These are phyloP conservation scores for Torulaspora maleeae DNA, from an alignment of 805 yeast genomes.

Conservation along the genomic window DNA sequence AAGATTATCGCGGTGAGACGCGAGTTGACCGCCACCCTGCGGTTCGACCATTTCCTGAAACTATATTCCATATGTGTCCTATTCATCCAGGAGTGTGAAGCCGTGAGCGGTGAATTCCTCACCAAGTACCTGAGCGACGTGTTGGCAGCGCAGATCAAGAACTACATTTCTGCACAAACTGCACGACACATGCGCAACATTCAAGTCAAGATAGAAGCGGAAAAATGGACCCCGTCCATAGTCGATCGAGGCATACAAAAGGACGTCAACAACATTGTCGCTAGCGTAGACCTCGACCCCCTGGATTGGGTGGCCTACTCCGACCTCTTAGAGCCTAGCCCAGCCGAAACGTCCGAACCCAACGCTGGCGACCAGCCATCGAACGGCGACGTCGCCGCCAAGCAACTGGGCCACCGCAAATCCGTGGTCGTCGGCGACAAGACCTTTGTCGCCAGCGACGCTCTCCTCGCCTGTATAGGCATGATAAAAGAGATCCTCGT, in stretches of 20 bases:
- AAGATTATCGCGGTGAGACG: conserved; percentile 73
- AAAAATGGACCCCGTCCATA: conserved; percentile 75
- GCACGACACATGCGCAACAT: conserved; percentile 45
- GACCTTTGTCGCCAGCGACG: conserved; percentile 55
- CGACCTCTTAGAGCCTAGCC: conserved; percentile 15
- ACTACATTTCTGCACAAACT: conserved; percentile 55
- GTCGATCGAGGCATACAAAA: conserved; percentile 46
- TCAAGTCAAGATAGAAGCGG: conserved; percentile 52
- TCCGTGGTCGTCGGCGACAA: conserved; percentile 48
- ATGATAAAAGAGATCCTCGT: conserved; percentile 50
- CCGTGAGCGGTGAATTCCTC: conserved; percentile 62
- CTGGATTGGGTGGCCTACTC: conserved; percentile 44
- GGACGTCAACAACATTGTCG: conserved; percentile 47
- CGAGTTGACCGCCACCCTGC: conserved; percentile 56
- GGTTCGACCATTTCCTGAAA: conserved; percentile 58
- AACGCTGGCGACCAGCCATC: conserved; percentile 6
- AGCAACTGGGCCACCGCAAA: conserved; percentile 34
- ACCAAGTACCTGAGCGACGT: conserved; percentile 61
- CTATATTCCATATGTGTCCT: conserved; percentile 62
- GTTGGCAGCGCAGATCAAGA: conserved; percentile 59
- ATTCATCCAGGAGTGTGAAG: conserved; percentile 79
- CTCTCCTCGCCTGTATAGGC: conserved; percentile 40
- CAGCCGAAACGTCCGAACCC: conserved; percentile 1
- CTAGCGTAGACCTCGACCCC: conserved; percentile 45
- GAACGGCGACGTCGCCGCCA: conserved; percentile 9